Conservation (phyloP, 1,139 yeast species). For the Yamadazyma blattariae region DNA sequence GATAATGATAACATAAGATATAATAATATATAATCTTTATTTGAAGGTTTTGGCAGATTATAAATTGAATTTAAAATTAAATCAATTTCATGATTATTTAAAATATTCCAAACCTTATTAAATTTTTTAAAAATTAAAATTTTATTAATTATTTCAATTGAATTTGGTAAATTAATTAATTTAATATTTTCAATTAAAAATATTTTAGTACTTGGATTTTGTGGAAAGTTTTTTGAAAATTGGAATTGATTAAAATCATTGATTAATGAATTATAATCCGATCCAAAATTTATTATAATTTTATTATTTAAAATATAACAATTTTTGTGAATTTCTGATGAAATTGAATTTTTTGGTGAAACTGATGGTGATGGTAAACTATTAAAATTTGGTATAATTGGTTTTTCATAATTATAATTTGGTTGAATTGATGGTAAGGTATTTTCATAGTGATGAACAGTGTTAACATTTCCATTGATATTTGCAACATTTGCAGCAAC, state of each 20-base stretch:
- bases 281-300: background rate
- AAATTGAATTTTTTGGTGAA: conserved; percentile 4
- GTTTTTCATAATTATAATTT: too few relatives aligned
- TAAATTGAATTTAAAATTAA: conserved; percentile 1
- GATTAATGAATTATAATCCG: conserved; percentile 1
- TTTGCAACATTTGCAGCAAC: too few relatives aligned
- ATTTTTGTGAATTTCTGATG: background rate
- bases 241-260: conserved; percentile 4
- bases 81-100: conserved; percentile 29
- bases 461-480: too few relatives aligned
- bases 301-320: background rate
- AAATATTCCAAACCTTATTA: conserved; percentile 22
- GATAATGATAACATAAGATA: conserved; percentile 7
- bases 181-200: conserved; percentile 7
- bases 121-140: background rate
- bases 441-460: too few relatives aligned
- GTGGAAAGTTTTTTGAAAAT: background rate
- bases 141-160: conserved; percentile 26
- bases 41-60: conserved; percentile 1
- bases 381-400: background rate
- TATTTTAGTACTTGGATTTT: too few relatives aligned
- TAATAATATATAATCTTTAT: conserved; percentile 10
- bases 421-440: too few relatives aligned
- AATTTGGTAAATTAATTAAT: conserved; percentile 18
- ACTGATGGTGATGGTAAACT: conserved; percentile 2